These are phyloP conservation scores for Globisporangium alternatum DNA, from an alignment of 352 stramenopile species.

Conservation along the genomic window DNA sequence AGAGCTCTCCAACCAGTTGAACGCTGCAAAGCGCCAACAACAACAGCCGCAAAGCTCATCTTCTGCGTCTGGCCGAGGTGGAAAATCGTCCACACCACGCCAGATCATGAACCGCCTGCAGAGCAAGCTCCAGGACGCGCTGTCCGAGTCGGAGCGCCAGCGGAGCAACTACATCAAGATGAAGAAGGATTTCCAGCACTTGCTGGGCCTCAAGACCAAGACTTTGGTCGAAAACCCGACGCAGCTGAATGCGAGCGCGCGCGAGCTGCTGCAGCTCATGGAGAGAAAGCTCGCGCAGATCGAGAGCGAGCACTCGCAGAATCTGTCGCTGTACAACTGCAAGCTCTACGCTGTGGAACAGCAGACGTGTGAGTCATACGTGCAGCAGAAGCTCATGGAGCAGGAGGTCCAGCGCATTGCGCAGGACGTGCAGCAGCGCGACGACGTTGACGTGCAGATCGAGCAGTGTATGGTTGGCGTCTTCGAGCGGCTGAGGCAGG, in stretches of 20 bases:
- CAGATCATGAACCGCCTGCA: constrained; percentile 30
- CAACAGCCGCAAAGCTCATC: background rate
- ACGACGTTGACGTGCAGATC: constrained; percentile 47
- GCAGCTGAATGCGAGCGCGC: constrained; percentile 30
- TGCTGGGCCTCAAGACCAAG: constrained; percentile 43
- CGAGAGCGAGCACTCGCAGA: constrained; percentile 32
- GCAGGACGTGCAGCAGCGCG: constrained; percentile 37
- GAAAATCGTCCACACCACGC: constrained; percentile 15
- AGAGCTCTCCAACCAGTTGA: constrained; percentile 29
- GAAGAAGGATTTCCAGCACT: constrained; percentile 46
- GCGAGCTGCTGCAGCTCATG: constrained; percentile 38
- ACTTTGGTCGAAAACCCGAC: constrained; percentile 31
- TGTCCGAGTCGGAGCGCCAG: constrained; percentile 44
- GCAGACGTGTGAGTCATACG: constrained; percentile 51
- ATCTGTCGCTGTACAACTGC: constrained; percentile 40
- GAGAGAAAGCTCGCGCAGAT: constrained; percentile 40
- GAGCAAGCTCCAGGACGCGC: constrained; percentile 32
- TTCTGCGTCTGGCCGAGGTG: background rate
- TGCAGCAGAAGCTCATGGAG: constrained; percentile 42
- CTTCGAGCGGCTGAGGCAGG: constrained; percentile 50
- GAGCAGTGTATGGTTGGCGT: constrained; percentile 54
- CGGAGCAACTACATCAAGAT: constrained; percentile 40
- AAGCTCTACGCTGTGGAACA: constrained; percentile 55
- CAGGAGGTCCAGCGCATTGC: constrained; percentile 41
- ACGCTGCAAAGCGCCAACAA: constrained; percentile 5